These are phyloP conservation scores for Chamaenerion angustifolium DNA, from an alignment of 345 rosid genomes.

Conservation along the genomic window DNA sequence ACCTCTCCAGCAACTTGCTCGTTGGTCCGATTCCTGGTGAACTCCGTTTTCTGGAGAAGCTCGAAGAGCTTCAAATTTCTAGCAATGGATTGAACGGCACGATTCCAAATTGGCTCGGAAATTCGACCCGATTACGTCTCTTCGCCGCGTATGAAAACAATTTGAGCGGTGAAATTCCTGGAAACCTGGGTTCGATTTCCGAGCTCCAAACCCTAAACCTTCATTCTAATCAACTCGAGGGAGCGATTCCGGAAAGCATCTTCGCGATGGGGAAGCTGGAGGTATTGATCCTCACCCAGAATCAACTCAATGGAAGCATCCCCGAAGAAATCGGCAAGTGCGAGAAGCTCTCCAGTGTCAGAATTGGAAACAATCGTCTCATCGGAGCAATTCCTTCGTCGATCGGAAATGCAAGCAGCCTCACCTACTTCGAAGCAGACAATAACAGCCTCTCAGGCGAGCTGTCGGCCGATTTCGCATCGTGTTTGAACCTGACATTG, in stretches of 20 bases:
- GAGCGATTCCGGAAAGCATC: conserved; percentile 61
- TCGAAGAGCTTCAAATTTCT: conserved; percentile 61
- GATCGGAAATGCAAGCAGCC: conserved; percentile 70
- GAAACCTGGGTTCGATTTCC: conserved; percentile 50
- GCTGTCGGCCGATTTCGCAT: conserved; percentile 56
- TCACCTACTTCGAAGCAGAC: conserved; percentile 84
- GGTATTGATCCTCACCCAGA: conserved; percentile 70
- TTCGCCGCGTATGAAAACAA: conserved; percentile 57
- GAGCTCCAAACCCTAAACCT: conserved; percentile 66
- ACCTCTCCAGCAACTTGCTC: conserved; percentile 53
- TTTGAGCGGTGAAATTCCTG: conserved; percentile 53
- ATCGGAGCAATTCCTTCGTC: conserved; percentile 62
- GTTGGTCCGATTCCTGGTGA: conserved; percentile 55
- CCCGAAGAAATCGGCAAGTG: conserved; percentile 66
- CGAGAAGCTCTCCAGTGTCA: conserved; percentile 57
- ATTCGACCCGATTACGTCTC: conserved; percentile 39
- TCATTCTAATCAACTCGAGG: conserved; percentile 76
- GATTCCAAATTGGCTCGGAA: conserved; percentile 62
- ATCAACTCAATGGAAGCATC: conserved; percentile 47
- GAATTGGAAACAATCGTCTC: conserved; percentile 78
- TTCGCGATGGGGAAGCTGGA: conserved; percentile 72
- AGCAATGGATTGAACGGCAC: conserved; percentile 58
- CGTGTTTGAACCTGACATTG: conserved; percentile 73
- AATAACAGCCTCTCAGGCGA: conserved; percentile 76
- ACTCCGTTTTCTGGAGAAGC: conserved; percentile 37